Base-by-base conservation (phyloP, 805 yeast species). In the Hanseniaspora lindneri region DNA sequence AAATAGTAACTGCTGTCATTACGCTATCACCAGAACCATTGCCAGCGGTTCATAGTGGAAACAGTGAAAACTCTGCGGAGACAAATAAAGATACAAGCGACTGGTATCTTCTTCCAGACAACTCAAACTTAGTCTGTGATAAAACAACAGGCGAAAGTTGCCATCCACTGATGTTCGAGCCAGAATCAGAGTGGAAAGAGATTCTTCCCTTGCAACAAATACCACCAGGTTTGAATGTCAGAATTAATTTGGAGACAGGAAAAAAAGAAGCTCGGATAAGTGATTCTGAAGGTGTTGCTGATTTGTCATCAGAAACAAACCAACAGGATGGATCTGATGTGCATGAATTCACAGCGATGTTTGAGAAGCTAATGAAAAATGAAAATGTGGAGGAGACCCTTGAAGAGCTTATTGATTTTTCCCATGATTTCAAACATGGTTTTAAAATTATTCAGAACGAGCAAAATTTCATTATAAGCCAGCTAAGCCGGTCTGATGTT, bases 141-240 rank as follows among this genome's bases (percentile, higher is more conserved):
- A 66, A 70, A 1, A 51, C 57, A 1, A 74, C 76, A 52, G n/a
- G 29, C 5, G 19, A 23, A 20, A 39, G 23, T 21, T 83, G 89
- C 56, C 82, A 82, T 57, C 82, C 84, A 1, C 64, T 64, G 37
- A 52, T 73, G 2, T 86, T 87, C 58, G 74, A 63, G 33, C 83
- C 96, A 1, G 63, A 78, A 0, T 52, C 59, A 1, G 75, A 81
- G 54, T 88, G 95, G 94, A 77, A 79, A 64, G 58, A 59, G 1
- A 74, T 88, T 4, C 69, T 65, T 54, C 79, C 74, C 41, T 86
- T 79, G n/a, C 95, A 85, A 57, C 70, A 73, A 7, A 70, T 88
- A 3, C 95, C 96, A 0, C 75, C 74, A 6, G 97, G 96, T 13
- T 49, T 60, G 27, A 88, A 83, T 61, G 76, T 87, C 11, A 70